Percentiles rank a stretch among this genome's conserved stretches.
These are phyloP conservation scores for Neocucurbitaria cava DNA, from an alignment of 2,329 filamentous ascomycete species.

Conservation along the genomic window DNA sequence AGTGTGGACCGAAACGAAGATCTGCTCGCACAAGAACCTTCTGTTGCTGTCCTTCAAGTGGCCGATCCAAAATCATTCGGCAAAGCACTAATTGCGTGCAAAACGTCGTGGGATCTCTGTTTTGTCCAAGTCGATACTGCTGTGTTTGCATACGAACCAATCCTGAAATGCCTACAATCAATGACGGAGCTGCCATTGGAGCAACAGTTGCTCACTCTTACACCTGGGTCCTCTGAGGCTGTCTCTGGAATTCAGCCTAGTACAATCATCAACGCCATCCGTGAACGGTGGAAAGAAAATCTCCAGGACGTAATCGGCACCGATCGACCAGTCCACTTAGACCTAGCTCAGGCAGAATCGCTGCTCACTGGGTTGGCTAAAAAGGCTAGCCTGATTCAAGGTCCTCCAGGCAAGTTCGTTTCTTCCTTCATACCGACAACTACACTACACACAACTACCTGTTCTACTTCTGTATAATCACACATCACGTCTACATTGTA, in stretches of 20 bases:
- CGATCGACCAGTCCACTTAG: constrained; percentile 48
- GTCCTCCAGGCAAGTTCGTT: constrained; percentile 67
- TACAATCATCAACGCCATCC: constrained; percentile 34
- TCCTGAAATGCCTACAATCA: constrained; percentile 65
- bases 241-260: constrained; percentile 33
- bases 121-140: constrained; percentile 70
- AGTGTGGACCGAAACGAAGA: constrained; percentile 61
- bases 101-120: constrained; percentile 38
- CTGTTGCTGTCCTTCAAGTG: constrained; percentile 62
- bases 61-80: constrained; percentile 54
- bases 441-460: constrained; percentile 8
- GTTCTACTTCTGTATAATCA: neutral
- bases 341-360: constrained; percentile 64
- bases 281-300: constrained; percentile 16
- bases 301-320: constrained; percentile 28
- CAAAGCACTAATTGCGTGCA: constrained; percentile 53
- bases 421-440: neutral
- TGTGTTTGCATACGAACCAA: constrained; percentile 72
- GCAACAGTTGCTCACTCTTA: constrained; percentile 56
- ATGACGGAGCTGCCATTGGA: constrained; percentile 64
- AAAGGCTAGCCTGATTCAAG: constrained; percentile 70
- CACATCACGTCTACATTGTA: neutral
- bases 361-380: constrained; percentile 62
- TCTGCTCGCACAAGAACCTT: constrained; percentile 52
- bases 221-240: constrained; percentile 18